A percentile compares a stretch with the other conserved stretches of the same genome.
phyloP scores from a whole-genome alignment of 2,329 filamentous ascomycete species.

The Trichophyton equinum region DNA sequence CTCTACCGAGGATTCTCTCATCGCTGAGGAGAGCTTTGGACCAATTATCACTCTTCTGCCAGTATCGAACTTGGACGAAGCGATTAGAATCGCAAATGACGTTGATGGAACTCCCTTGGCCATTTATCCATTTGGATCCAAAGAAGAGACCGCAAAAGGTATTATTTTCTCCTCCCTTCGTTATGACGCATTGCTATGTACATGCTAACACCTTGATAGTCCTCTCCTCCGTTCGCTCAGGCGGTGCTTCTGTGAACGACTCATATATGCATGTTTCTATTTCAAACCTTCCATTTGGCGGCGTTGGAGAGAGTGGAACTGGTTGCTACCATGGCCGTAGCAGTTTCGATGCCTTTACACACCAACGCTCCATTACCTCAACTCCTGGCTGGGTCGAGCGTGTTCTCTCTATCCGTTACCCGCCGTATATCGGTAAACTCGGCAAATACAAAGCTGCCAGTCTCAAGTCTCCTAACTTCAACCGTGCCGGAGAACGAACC shows the following conservation, averaged over 20 bases:
- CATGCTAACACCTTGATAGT: constrained; percentile 31
- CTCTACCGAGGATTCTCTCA: constrained; percentile 60
- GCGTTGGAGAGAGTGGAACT: constrained; percentile 65
- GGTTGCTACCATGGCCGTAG: constrained; percentile 67
- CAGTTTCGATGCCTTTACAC: constrained; percentile 51
- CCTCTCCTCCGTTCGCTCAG: constrained; percentile 51
- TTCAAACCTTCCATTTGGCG: constrained; percentile 64
- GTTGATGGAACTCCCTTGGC: constrained; percentile 74
- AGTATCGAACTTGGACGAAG: constrained; percentile 68
- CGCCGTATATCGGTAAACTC: constrained; percentile 47
- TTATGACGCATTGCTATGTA: background rate
- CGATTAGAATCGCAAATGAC: constrained; percentile 66
- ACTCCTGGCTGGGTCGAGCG: constrained; percentile 50
- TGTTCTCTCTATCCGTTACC: constrained; percentile 46
- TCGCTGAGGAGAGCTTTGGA: constrained; percentile 79
- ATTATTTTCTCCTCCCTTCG: constrained; percentile 11
- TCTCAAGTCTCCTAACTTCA: constrained; percentile 46
- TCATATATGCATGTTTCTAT: constrained; percentile 59
- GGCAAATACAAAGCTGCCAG: constrained; percentile 40
- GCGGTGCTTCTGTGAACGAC: constrained; percentile 47
- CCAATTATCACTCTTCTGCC: constrained; percentile 78
- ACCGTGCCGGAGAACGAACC: constrained; percentile 41
- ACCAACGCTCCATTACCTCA: constrained; percentile 45
- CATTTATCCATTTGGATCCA: constrained; percentile 73
- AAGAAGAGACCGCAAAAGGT: constrained; percentile 64